A percentile compares a stretch with the other conserved stretches of the same genome.
phyloP scores from a whole-genome alignment of 176 grass and related monocot species.

The Triticum monococcum region DNA sequence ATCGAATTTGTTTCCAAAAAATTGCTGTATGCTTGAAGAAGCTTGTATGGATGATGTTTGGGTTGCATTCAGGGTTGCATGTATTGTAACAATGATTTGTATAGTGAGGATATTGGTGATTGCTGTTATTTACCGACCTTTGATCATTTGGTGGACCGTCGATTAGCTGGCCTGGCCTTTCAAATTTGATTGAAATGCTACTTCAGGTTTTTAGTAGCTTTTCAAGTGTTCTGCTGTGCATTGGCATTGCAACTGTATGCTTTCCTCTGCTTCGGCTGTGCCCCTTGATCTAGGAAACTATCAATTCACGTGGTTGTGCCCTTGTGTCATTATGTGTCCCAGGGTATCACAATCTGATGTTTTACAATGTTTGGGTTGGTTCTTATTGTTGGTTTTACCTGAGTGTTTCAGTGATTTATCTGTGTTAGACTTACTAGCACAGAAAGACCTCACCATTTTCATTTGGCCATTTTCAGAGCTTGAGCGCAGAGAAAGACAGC shows the following conservation, averaged over 20 bases:
- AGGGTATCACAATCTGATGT: neutral
- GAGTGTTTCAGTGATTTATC: neutral
- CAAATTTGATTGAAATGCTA: neutral
- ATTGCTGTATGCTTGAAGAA: neutral
- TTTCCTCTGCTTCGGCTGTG: neutral
- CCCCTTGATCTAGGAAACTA: neutral
- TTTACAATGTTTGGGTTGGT: neutral
- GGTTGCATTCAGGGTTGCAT: neutral
- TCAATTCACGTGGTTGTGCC: neutral
- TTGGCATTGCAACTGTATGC: neutral
- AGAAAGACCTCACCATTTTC: slow-evolving; percentile 4
- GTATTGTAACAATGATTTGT: neutral
- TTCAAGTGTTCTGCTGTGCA: neutral
- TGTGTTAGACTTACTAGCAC: neutral
- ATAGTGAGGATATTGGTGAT: neutral
- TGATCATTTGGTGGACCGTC: neutral
- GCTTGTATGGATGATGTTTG: neutral
- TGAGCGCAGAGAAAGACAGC: slow-evolving; percentile 90
- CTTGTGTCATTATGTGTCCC: neutral
- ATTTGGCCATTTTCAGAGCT: slow-evolving; percentile 52
- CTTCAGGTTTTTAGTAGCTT: neutral
- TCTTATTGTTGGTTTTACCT: neutral
- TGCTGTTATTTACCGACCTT: neutral
- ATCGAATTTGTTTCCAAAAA: neutral
- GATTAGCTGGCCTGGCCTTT: neutral